Percentiles rank a stretch among this genome's conserved stretches.
phyloP scores from a whole-genome alignment of 2,329 filamentous ascomycete species.

The Chalaropsis thielavioides region DNA sequence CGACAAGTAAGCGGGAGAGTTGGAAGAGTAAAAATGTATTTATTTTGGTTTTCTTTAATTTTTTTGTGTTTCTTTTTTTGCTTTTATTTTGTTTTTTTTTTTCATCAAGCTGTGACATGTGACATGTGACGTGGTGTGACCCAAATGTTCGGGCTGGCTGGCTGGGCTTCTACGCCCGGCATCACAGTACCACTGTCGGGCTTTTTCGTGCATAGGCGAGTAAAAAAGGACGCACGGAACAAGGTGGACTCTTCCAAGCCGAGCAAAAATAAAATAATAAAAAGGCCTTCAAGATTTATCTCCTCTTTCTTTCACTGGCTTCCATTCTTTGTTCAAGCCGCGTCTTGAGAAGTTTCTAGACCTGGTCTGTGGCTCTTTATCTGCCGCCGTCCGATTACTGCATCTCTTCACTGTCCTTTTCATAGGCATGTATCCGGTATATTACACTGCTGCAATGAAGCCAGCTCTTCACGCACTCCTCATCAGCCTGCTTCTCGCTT shows the following conservation, averaged over 20 bases:
- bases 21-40: no score
- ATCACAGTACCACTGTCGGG: neutral
- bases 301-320: neutral
- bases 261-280: neutral
- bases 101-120: neutral
- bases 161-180: no score
- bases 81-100: neutral
- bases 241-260: neutral
- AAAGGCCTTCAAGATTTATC: neutral
- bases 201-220: neutral
- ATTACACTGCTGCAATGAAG: neutral
- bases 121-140: neutral
- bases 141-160: neutral
- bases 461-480: neutral
- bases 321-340: neutral
- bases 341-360: no score
- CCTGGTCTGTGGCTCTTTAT: neutral
- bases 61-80: neutral
- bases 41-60: no score
- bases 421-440: neutral
- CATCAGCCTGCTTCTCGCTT: neutral
- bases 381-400: neutral
- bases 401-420: neutral
- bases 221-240: neutral
- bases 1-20: constrained; percentile 1